Evolutionary conservation across 148 eudicot species (phyloP), one percentile per base, ranked within the genome.

Genomic region (Rhododendron griersonianum): DNA sequence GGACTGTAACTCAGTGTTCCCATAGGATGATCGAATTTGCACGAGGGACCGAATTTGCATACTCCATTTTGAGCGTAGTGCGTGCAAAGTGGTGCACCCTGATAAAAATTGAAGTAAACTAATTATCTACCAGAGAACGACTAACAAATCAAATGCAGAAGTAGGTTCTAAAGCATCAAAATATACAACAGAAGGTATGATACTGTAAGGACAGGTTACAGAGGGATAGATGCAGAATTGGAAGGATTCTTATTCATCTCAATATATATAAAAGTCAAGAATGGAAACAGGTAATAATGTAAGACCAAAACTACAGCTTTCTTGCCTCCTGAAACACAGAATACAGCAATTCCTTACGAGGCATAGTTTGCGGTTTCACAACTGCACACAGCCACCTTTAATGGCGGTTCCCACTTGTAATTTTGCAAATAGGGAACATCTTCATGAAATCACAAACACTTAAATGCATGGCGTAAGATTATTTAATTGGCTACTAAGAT

Each of bases 11-110:
- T 95, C 84, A 96, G 90, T 47, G 90, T 81, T 80, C 93, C 91
- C 96, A 92, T 92, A 2, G 96, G 96, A 82, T 94, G 96, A 85
- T 94, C 90, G 80, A 91, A 94, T 87, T 91, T 94, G 93, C 96
- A 94, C 0, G 94, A 84, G 13, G 92, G 90, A 85, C 94, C 96
- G 41, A 90, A 92, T 83, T 86, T 94, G 93, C 96, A 94, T 50
- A 89, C 88, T 86, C 96, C 96, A 69, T 91, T 95, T 84, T 92
- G 94, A 78, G 92, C 91, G 87, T 92, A 96, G 89, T 94, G 95
- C 81, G 92, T 90, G 85, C 99, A 96, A 61, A 94, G 90, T 51
- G 98, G 93, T 84, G 94, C 95, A 81, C 94, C 99, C 99, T 96
- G 91, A 83, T 11, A 87, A 50, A 78, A 86, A 67, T 15, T 8